Conservation (phyloP, 2,329 filamentous ascomycete species). For the Scedosporium minutisporum region DNA sequence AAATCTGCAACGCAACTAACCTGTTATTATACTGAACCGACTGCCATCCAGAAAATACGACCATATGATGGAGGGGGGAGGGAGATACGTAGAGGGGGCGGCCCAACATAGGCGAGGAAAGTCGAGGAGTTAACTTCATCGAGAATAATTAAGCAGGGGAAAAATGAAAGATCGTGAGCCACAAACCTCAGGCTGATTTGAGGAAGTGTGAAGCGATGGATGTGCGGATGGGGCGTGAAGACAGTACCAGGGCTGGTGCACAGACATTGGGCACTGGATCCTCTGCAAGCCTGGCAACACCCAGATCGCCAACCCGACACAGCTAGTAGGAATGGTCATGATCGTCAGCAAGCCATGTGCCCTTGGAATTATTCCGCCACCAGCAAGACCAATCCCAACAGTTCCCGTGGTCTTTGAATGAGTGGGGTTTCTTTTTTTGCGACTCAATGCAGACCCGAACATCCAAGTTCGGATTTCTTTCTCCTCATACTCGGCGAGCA, state of each 20-base stretch:
- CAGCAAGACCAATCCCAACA: neutral
- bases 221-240: neutral
- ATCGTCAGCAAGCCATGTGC: constrained; percentile 1
- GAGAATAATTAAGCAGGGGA: too few species aligned
- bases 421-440: neutral
- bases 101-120: neutral
- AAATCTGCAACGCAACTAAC: neutral
- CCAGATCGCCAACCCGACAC: neutral
- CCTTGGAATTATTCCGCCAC: constrained; percentile 6
- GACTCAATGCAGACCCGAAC: too few species aligned
- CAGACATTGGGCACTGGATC: constrained; percentile 4
- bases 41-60: neutral
- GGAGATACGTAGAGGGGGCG: neutral
- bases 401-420: too few species aligned
- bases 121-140: too few species aligned
- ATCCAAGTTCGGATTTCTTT: too few species aligned
- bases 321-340: constrained; percentile 1
- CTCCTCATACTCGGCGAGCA: too few species aligned
- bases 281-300: neutral
- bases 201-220: too few species aligned
- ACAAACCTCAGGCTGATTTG: too few species aligned
- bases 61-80: neutral
- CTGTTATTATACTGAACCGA: neutral
- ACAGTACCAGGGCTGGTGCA: neutral
- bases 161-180: too few species aligned